Conservation (phyloP, 441 rosid genomes). For the Aleurites moluccanus region DNA sequence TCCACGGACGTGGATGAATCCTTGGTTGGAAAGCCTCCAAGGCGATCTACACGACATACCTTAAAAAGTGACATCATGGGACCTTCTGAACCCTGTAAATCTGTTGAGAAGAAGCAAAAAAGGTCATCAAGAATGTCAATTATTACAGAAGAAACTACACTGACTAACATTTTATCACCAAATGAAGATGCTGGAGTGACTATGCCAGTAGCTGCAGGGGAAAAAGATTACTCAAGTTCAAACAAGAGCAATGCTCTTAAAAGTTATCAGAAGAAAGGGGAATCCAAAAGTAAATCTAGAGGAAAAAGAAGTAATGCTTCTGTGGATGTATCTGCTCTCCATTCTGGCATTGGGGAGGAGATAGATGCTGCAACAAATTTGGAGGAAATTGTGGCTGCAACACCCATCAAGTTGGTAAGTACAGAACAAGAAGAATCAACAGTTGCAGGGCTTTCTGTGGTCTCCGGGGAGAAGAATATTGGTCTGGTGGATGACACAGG, state of each 20-base stretch:
- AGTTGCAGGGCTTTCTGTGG: background rate
- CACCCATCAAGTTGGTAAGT: background rate
- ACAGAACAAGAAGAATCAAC: background rate
- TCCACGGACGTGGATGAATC: slow-evolving; percentile 11
- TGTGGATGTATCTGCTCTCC: slow-evolving; percentile 1
- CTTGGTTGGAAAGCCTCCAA: slow-evolving; percentile 18
- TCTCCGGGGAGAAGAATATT: background rate
- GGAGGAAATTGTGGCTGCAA: slow-evolving; percentile 7
- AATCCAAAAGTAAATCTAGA: background rate
- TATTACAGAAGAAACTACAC: slow-evolving; percentile 14
- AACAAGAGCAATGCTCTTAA: slow-evolving; percentile 6
- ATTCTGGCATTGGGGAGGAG: slow-evolving; percentile 16
- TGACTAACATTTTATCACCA: slow-evolving; percentile 8
- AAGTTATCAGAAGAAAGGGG: slow-evolving; percentile 14
- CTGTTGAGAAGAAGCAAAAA: slow-evolving; percentile 29
- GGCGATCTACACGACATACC: slow-evolving; percentile 24
- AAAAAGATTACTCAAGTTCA: slow-evolving; percentile 2
- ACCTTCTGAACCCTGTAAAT: slow-evolving; percentile 12
- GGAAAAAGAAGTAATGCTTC: slow-evolving; percentile 9
- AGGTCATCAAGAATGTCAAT: slow-evolving; percentile 18
- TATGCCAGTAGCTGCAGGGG: slow-evolving; percentile 27
- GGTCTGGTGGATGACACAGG: slow-evolving; percentile 11
- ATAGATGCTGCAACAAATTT: background rate
- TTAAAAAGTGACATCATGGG: slow-evolving; percentile 10
- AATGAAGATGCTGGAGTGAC: slow-evolving; percentile 22